Evolutionary conservation across 805 yeast genomes (phyloP).

Genomic region (Saccharomyces jurei): DNA sequence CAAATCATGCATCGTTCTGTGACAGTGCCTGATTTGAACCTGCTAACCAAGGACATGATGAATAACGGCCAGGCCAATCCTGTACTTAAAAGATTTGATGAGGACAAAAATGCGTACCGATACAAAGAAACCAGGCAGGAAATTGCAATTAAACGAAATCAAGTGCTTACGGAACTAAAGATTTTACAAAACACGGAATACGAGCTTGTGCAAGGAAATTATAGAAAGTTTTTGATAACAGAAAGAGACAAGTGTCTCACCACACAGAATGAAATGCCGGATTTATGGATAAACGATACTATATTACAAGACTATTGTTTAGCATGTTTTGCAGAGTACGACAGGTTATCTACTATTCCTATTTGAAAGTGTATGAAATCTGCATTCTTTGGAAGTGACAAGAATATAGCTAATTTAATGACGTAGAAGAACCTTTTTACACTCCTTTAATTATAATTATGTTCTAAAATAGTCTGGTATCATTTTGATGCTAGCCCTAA

Average conservation of each 20-base stretch:
- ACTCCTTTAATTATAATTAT: not conserved
- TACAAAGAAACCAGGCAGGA: conserved; percentile 35
- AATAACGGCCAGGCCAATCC: conserved; percentile 14
- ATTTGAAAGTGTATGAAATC: not conserved
- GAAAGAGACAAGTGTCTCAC: conserved; percentile 51
- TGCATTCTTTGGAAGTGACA: not conserved
- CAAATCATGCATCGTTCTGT: conserved; percentile 52
- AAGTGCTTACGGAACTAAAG: conserved; percentile 58
- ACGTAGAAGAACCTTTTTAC: not conserved
- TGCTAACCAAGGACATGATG: conserved; percentile 32
- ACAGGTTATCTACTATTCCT: conserved; percentile 12
- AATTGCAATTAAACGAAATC: conserved; percentile 63
- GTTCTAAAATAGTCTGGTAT: not conserved
- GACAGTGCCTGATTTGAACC: conserved; percentile 49
- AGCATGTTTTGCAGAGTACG: conserved; percentile 28
- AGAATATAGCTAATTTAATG: not conserved
- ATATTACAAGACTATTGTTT: conserved; percentile 28
- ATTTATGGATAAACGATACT: conserved; percentile 22
- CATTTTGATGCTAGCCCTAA: not conserved
- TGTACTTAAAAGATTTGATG: conserved; percentile 31
- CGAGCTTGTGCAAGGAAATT: conserved; percentile 55
- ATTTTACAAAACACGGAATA: conserved; percentile 58
- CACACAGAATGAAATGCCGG: conserved; percentile 26
- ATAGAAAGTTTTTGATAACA: conserved; percentile 58
- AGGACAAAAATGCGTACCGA: conserved; percentile 10